A percentile compares a stretch with the other conserved stretches of the same genome.
Conservation (phyloP, 495 filamentous ascomycete genomes). For the Aspergillus ellipticus region DNA sequence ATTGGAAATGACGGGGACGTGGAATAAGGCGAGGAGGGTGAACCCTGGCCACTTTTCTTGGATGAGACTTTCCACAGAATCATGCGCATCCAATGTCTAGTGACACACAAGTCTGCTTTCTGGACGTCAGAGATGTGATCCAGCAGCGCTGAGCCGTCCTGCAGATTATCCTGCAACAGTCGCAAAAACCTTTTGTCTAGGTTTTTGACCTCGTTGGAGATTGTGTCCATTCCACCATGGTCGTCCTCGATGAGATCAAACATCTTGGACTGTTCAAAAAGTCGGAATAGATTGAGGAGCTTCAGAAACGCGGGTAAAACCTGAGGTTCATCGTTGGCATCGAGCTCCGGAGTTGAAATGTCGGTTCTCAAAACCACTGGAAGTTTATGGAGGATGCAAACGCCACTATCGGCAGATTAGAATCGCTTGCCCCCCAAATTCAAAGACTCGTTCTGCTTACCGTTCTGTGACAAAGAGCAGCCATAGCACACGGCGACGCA, state of each 20-base stretch:
- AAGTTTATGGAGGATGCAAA: conserved; percentile 43
- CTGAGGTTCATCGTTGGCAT: conserved; percentile 28
- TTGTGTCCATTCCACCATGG: conserved; percentile 8
- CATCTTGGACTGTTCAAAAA: conserved; percentile 35
- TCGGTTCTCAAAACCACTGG: conserved; percentile 35
- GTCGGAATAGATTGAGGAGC: conserved; percentile 40
- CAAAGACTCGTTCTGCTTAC: conserved; percentile 1
- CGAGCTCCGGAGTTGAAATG: conserved; percentile 25
- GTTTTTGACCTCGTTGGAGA: conserved; percentile 6
- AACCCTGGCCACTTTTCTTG: conserved; percentile 8
- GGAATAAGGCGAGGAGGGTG: conserved; percentile 3
- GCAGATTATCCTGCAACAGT: conserved; percentile 31
- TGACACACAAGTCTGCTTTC: conserved; percentile 44
- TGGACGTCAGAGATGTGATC: conserved; percentile 37
- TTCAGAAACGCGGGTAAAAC: conserved; percentile 41
- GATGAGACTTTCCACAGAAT: conserved; percentile 40
- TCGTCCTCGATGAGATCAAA: conserved; percentile 39
- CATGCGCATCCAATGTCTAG: conserved; percentile 47
- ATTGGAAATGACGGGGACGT: conserved; percentile 32
- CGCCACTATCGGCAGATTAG: conserved; percentile 20
- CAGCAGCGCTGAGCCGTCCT: conserved; percentile 24
- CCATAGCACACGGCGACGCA: conserved; percentile 41
- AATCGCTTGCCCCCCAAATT: background rate
- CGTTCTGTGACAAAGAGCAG: conserved; percentile 46
- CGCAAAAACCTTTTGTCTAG: conserved; percentile 23